A percentile compares a stretch with the other conserved stretches of the same genome.
Evolutionary conservation across 768 basidiomycete species (phyloP).

Genomic region (Russula sp.): DNA sequence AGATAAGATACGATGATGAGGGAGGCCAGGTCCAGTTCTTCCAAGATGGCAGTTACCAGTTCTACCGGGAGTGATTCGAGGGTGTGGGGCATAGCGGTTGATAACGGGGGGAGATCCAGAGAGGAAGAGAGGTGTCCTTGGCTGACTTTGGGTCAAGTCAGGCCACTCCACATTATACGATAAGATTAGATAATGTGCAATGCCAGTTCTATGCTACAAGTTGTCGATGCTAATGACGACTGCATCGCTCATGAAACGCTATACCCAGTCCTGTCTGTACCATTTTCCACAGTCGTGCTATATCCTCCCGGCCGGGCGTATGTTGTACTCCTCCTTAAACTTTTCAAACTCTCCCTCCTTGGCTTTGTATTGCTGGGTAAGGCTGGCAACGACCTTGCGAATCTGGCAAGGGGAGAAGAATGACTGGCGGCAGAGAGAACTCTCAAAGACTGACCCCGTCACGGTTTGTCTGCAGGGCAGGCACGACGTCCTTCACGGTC

Average conservation of each 20-base stretch:
- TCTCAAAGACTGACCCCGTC: constrained; percentile 57
- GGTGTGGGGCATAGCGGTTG: constrained; percentile 13
- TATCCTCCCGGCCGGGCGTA: constrained; percentile 41
- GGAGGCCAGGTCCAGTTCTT: constrained; percentile 56
- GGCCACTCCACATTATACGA: not conserved
- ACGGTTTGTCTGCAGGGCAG: constrained; percentile 80
- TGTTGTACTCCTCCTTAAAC: constrained; percentile 72
- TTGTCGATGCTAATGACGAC: not conserved
- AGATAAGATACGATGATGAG: constrained; percentile 53
- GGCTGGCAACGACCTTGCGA: constrained; percentile 63
- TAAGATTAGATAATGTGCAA: constrained; percentile 13
- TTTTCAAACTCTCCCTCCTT: constrained; percentile 79
- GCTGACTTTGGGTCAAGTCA: too few species aligned
- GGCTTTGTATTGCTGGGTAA: constrained; percentile 81
- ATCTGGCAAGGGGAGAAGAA: constrained; percentile 45
- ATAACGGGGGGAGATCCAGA: not conserved
- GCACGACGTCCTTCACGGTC: constrained; percentile 91
- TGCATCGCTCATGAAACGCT: not conserved
- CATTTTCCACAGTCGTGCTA: not conserved
- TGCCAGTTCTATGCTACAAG: not conserved
- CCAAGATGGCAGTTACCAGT: constrained; percentile 62
- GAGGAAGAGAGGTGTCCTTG: too few species aligned
- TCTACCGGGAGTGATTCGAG: constrained; percentile 56
- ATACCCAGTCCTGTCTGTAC: not conserved
- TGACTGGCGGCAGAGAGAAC: constrained; percentile 14